These are phyloP conservation scores for Zasmidium angulare DNA, from an alignment of 2,329 filamentous ascomycete genomes.

Conservation along the genomic window DNA sequence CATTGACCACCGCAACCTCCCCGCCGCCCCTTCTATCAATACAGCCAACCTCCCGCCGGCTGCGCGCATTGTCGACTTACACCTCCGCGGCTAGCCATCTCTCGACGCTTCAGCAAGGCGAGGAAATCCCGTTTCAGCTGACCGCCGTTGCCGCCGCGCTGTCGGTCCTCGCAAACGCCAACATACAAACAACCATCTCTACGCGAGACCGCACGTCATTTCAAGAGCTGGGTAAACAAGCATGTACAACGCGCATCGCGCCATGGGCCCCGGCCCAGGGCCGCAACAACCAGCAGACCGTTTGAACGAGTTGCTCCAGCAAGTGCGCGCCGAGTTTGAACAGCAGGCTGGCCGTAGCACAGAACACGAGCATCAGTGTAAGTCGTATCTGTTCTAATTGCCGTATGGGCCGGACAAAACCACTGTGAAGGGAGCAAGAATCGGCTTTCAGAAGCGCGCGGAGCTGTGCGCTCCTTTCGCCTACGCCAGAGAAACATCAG, in stretches of 20 bases:
- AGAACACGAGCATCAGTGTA: conserved; percentile 92
- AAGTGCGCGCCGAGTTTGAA: conserved; percentile 88
- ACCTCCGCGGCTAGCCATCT: conserved; percentile 4
- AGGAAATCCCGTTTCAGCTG: conserved; percentile 4
- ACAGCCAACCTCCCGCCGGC: background rate
- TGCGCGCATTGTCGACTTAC: background rate
- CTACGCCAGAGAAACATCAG: background rate
- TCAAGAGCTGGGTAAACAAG: conserved; percentile 15
- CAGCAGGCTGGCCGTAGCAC: conserved; percentile 68
- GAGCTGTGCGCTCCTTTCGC: background rate
- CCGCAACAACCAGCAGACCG: conserved; percentile 66
- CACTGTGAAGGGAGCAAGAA: too few relatives aligned
- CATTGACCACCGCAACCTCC: background rate
- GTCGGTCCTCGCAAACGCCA: background rate
- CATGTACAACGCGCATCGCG: conserved; percentile 88
- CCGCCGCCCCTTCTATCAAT: background rate
- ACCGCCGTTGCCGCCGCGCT: conserved; percentile 8
- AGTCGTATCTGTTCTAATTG: too few relatives aligned
- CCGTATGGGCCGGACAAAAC: too few relatives aligned
- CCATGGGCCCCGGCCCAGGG: conserved; percentile 61
- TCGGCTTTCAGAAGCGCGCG: too few relatives aligned
- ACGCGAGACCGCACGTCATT: background rate
- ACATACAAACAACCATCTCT: background rate
- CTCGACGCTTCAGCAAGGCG: too few relatives aligned
- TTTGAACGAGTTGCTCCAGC: conserved; percentile 87